A percentile compares a stretch with the other conserved stretches of the same genome.
These are phyloP conservation scores for Thozetella sp. DNA, from an alignment of 495 filamentous ascomycete species.

Conservation along the genomic window DNA sequence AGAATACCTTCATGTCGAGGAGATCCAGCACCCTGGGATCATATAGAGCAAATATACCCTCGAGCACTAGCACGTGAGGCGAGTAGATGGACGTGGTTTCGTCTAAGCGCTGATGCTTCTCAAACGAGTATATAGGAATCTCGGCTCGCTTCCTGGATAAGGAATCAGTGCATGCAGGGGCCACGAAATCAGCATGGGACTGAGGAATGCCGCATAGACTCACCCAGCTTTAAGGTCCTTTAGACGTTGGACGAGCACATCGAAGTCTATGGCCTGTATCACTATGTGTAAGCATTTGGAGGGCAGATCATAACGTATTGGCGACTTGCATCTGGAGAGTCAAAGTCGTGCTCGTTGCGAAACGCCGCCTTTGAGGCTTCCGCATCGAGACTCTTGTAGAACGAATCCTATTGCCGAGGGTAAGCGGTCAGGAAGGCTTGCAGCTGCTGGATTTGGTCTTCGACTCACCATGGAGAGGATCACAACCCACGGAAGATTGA, in stretches of 20 bases:
- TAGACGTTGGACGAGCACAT: slow-evolving; percentile 79
- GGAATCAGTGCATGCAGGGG: neutral
- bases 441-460: neutral
- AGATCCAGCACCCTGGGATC: slow-evolving; percentile 84
- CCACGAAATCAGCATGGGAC: neutral
- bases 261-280: slow-evolving; percentile 84
- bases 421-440: too few species aligned
- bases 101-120: slow-evolving; percentile 79
- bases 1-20: slow-evolving; percentile 81
- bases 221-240: slow-evolving; percentile 90
- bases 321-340: slow-evolving; percentile 68
- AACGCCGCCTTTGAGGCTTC: slow-evolving; percentile 80
- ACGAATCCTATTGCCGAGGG: slow-evolving; percentile 96
- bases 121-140: slow-evolving; percentile 94
- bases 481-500: slow-evolving; percentile 96
- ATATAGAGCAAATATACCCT: slow-evolving; percentile 94
- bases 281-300: slow-evolving; percentile 8
- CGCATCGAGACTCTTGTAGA: slow-evolving; percentile 81
- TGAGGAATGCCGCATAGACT: slow-evolving; percentile 12
- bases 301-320: neutral
- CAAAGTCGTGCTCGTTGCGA: slow-evolving; percentile 92
- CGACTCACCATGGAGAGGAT: slow-evolving; percentile 87
- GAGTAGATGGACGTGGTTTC: slow-evolving; percentile 90
- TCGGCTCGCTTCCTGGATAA: slow-evolving; percentile 79
- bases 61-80: slow-evolving; percentile 91